These are phyloP conservation scores for Lipomyces lipofer DNA, from an alignment of 805 yeast genomes.

Conservation along the genomic window DNA sequence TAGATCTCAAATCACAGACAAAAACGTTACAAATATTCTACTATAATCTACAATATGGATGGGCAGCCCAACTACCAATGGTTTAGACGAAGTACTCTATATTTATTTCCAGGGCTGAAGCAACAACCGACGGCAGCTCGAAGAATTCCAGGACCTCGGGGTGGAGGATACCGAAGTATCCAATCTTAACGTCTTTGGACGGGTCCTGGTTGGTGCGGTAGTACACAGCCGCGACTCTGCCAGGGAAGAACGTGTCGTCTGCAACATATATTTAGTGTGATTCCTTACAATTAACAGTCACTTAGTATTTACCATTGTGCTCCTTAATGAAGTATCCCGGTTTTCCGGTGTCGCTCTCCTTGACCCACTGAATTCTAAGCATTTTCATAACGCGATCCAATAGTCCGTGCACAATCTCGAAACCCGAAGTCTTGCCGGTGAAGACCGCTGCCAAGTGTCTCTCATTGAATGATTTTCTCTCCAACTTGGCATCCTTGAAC, in stretches of 20 bases:
- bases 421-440: constrained; percentile 94
- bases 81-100: constrained; percentile 77
- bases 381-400: constrained; percentile 95
- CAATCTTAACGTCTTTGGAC: constrained; percentile 47
- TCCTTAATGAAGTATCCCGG: constrained; percentile 29
- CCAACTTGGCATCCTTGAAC: constrained; percentile 72
- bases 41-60: background rate
- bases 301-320: constrained; percentile 8
- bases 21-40: too few species aligned
- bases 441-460: constrained; percentile 93
- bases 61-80: background rate
- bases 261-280: background rate
- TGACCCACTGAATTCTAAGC: constrained; percentile 66
- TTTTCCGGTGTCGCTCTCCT: constrained; percentile 29
- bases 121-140: constrained; percentile 88
- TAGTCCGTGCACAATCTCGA: constrained; percentile 91
- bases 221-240: constrained; percentile 89
- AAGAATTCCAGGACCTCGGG: constrained; percentile 87
- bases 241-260: constrained; percentile 81
- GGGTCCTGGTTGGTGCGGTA: constrained; percentile 58
- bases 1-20: too few species aligned
- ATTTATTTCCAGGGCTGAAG: constrained; percentile 81
- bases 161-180: constrained; percentile 90
- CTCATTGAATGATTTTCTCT: constrained; percentile 88
- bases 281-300: background rate